A percentile compares a stretch with the other conserved stretches of the same genome.
phyloP scores from a whole-genome alignment of 352 stramenopile genomes.

The Phytophthora fragariaefolia region DNA sequence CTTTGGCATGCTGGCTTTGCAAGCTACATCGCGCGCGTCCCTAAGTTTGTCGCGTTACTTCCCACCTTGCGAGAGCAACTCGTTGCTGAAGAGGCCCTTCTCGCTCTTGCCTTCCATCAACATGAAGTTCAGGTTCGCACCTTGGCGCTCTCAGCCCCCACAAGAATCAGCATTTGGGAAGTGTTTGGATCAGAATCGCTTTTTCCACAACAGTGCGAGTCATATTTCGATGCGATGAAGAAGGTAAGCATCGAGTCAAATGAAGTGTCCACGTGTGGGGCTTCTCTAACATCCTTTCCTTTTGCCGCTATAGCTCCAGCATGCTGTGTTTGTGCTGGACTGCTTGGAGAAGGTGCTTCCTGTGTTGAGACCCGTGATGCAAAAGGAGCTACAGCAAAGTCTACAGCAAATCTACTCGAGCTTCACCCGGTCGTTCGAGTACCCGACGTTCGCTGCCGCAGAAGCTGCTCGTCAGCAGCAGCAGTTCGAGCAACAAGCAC shows the following conservation, averaged over 20 bases:
- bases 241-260: conserved; percentile 34
- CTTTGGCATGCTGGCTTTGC: conserved; percentile 59
- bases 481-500: conserved; percentile 21
- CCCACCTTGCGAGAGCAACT: conserved; percentile 27
- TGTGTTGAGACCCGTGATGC: conserved; percentile 23
- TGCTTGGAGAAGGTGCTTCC: conserved; percentile 38
- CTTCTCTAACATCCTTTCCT: conserved; percentile 4
- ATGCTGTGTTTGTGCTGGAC: conserved; percentile 46
- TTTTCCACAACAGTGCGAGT: conserved; percentile 38
- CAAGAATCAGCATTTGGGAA: conserved; percentile 35
- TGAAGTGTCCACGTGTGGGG: no score
- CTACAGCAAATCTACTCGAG: conserved; percentile 40
- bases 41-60: conserved; percentile 45
- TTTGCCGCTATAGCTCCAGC: conserved; percentile 35
- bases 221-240: conserved; percentile 46
- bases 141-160: neutral
- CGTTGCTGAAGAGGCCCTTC: conserved; percentile 45
- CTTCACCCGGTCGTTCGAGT: conserved; percentile 42
- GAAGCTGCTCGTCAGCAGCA: conserved; percentile 24
- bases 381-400: conserved; percentile 35
- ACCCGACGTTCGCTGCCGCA: conserved; percentile 30
- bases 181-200: conserved; percentile 33
- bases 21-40: conserved; percentile 47
- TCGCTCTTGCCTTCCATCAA: conserved; percentile 50
- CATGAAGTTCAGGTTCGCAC: conserved; percentile 31